Base-by-base conservation (phyloP, 768 basidiomycete species). In the Boletellus ananiceps region DNA sequence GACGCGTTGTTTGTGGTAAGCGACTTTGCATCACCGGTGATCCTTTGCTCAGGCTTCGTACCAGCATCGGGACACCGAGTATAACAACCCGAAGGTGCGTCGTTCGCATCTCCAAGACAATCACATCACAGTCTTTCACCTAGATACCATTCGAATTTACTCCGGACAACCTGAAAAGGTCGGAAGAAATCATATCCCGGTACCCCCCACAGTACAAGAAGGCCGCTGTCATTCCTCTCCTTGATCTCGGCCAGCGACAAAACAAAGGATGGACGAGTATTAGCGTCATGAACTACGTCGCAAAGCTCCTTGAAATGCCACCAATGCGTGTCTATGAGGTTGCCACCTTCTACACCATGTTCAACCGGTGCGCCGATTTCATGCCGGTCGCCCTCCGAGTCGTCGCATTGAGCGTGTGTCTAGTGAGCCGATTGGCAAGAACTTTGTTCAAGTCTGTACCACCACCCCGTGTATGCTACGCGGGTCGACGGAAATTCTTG, bases 261-360 rank as follows among this genome's bases (percentile, higher is more conserved):
- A 98, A 98, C 75, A 91, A 95, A 58, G 92, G 91, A 59, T 99
- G 92, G 91, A 97, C 95, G 21, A 93, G 88, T 66, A 95, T 99
- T 57, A 92, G 88, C 61, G 93, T 95, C 53, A 99, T 99, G 96
- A 97, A 99, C 73, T 91, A 93, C 60, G 87, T 99, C 47, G 96
- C 96, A 1, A 87, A 89, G 57, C 74, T 95, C 29, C 78, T 98
- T 27, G 92, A 88, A 61, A 87, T 99, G 81, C 91, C 88, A 9
- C 90, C 91, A 45, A 98, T 99, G 96, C 88, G 96, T 9, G 96
- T 97, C 2, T 99, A 99, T 67, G 96, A 99, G 71, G 96, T 99
- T 44, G 95, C 95, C 15, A 94, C 93, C 13, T 99, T 99, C 74
- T 99, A 99, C 71, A 99, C 96, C 59, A 98, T 99, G 95, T 98